phyloP scores from a whole-genome alignment of 306 rosid genomes.

The Neltuma alba region DNA sequence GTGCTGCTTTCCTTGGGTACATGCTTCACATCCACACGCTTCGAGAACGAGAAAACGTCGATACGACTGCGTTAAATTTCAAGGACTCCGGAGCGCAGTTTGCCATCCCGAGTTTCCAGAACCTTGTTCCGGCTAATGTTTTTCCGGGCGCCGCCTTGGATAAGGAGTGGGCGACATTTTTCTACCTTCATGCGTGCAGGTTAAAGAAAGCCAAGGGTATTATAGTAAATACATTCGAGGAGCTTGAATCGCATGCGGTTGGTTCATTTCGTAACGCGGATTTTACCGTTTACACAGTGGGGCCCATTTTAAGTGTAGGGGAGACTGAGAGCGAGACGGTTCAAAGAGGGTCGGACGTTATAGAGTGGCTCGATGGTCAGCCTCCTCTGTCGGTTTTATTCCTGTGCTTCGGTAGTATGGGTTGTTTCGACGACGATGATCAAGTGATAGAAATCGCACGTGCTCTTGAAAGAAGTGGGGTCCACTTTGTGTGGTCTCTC shows the following conservation, averaged over 20 bases:
- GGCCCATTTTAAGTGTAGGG: neutral
- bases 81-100: neutral
- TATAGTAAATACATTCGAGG: neutral
- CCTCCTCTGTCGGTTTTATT: conserved; percentile 48
- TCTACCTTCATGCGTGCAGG: neutral
- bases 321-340: neutral
- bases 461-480: neutral
- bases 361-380: conserved; percentile 8
- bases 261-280: neutral
- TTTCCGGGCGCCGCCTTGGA: neutral
- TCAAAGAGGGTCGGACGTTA: neutral
- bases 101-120: neutral
- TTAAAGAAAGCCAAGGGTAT: neutral
- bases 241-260: neutral
- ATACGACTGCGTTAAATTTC: neutral
- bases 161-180: neutral
- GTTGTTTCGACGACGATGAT: neutral
- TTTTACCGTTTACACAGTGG: neutral
- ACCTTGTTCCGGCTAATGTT: neutral
- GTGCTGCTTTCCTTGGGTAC: neutral
- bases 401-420: conserved; percentile 27
- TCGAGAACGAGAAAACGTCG: neutral
- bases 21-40: neutral
- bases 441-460: neutral
- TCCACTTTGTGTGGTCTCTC: neutral